phyloP scores from a whole-genome alignment of 768 basidiomycete genomes.

The Amanita subjunquillea region DNA sequence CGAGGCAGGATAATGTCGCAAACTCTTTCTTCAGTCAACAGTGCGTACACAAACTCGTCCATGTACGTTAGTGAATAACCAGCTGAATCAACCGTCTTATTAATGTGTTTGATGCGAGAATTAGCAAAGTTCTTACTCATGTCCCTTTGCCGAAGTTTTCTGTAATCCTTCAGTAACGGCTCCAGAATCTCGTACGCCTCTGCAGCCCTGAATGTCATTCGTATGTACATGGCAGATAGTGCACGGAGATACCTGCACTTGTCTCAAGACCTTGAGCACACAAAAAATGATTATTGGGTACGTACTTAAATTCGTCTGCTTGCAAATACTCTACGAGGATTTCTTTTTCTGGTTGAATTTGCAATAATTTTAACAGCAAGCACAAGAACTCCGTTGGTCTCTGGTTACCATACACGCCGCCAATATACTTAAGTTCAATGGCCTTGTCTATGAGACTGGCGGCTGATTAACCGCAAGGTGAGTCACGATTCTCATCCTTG shows the following conservation, averaged over 20 bases:
- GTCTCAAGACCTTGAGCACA: constrained; percentile 1
- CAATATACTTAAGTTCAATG: constrained; percentile 70
- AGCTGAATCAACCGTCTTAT: constrained; percentile 30
- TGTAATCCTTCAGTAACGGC: constrained; percentile 87
- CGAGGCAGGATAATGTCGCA: constrained; percentile 96
- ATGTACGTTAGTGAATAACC: constrained; percentile 83
- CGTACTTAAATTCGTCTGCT: constrained; percentile 98
- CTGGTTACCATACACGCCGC: constrained; percentile 94
- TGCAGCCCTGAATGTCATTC: constrained; percentile 84
- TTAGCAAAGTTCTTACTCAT: constrained; percentile 47
- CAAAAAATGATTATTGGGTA: constrained; percentile 7
- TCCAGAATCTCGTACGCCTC: constrained; percentile 93
- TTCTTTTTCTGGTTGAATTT: constrained; percentile 97
- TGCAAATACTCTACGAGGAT: constrained; percentile 90
- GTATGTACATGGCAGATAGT: constrained; percentile 86
- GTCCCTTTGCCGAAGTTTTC: constrained; percentile 75
- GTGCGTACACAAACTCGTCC: constrained; percentile 83
- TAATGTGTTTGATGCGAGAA: background rate
- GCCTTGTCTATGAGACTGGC: constrained; percentile 92
- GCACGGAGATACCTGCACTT: constrained; percentile 79
- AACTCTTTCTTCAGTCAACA: constrained; percentile 83
- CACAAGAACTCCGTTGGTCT: constrained; percentile 91
- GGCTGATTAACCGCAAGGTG: constrained; percentile 34
- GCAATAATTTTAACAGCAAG: constrained; percentile 85
- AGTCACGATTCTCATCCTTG: background rate